phyloP scores from a whole-genome alignment of 768 basidiomycete species.

The Lactarius sp. region DNA sequence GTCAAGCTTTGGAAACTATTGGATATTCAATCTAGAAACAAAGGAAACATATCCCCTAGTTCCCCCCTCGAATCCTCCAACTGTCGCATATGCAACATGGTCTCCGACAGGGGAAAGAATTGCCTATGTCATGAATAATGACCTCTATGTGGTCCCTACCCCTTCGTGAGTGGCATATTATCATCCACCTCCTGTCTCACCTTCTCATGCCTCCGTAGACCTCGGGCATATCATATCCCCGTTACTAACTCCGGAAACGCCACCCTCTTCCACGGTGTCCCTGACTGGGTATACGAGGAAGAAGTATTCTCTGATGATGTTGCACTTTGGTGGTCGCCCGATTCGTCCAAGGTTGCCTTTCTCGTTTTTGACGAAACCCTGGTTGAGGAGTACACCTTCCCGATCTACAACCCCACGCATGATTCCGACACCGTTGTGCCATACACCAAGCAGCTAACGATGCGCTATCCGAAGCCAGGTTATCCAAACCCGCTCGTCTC shows the following conservation, averaged over 20 bases:
- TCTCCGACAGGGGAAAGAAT: conserved; percentile 79
- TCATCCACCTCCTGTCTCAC: background rate
- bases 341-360: conserved; percentile 72
- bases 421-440: conserved; percentile 68
- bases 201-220: conserved; percentile 28
- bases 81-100: conserved; percentile 80
- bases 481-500: conserved; percentile 84
- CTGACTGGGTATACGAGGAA: conserved; percentile 98
- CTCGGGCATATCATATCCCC: conserved; percentile 50
- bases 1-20: conserved; percentile 89
- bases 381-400: conserved; percentile 83
- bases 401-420: conserved; percentile 84
- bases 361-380: conserved; percentile 82
- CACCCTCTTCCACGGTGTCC: conserved; percentile 88
- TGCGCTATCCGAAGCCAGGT: conserved; percentile 87
- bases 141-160: conserved; percentile 77
- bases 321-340: conserved; percentile 91
- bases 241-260: conserved; percentile 79
- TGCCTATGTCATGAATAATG: conserved; percentile 82
- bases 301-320: conserved; percentile 72
- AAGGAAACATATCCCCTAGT: conserved; percentile 67
- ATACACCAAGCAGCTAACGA: conserved; percentile 59
- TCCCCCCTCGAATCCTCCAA: conserved; percentile 62
- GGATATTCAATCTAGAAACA: conserved; percentile 74
- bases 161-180: conserved; percentile 45